phyloP scores from a whole-genome alignment of 2,329 filamentous ascomycete species.

The Teratosphaeria gauchensis region DNA sequence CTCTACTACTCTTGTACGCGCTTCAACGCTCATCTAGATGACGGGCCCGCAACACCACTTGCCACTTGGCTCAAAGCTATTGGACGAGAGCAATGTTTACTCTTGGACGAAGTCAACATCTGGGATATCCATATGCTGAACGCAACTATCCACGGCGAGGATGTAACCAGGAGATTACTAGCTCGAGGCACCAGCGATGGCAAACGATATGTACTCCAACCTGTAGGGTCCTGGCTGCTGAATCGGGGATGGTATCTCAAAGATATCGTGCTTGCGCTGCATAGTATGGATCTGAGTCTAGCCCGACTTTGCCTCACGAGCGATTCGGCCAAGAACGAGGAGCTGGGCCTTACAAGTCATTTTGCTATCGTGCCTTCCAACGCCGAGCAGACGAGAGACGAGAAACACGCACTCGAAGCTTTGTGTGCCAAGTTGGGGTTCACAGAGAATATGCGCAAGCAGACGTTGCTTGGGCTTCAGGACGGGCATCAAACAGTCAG shows the following conservation, averaged over 20 bases:
- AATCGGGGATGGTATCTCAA: conserved; percentile 11
- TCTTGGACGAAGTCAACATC: conserved; percentile 13
- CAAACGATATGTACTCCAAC: conserved; percentile 8
- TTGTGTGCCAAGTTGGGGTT: background rate
- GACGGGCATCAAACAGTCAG: background rate
- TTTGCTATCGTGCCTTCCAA: conserved; percentile 3
- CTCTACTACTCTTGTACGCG: conserved; percentile 14
- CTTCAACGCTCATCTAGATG: conserved; percentile 21
- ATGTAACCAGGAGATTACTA: conserved; percentile 3
- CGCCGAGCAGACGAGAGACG: background rate
- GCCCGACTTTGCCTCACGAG: conserved; percentile 5
- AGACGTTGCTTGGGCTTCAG: background rate
- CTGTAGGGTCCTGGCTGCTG: conserved; percentile 10
- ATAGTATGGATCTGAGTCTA: conserved; percentile 9
- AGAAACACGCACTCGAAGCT: background rate
- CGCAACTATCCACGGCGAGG: conserved; percentile 12
- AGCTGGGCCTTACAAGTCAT: background rate
- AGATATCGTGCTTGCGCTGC: conserved; percentile 11
- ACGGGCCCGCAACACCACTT: conserved; percentile 15
- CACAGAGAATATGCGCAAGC: background rate
- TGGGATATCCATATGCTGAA: conserved; percentile 19
- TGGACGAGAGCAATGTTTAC: conserved; percentile 6
- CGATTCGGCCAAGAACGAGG: background rate
- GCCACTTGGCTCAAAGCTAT: conserved; percentile 11
- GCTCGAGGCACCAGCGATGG: background rate